phyloP scores from a whole-genome alignment of 371 early-diverging fungal species.

The Mucor sp. region DNA sequence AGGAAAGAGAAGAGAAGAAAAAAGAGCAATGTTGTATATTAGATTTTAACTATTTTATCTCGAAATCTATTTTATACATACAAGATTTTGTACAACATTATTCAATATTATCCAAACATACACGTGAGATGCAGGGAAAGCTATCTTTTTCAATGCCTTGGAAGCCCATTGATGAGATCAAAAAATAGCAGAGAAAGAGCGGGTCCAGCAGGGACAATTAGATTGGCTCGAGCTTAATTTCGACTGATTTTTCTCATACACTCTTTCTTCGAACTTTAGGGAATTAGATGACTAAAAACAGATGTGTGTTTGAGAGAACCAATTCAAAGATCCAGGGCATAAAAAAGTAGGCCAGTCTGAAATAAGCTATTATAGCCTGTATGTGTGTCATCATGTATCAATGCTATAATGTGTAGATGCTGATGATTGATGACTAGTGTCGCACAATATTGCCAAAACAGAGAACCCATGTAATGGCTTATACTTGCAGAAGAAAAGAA shows the following conservation, averaged over 20 bases:
- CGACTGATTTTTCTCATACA: neutral
- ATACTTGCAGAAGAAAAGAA: no score
- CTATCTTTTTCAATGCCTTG: neutral
- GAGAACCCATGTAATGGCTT: no score
- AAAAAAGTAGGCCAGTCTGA: neutral
- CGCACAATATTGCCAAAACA: no score
- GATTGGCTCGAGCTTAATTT: conserved; percentile 7
- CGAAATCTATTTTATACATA: neutral
- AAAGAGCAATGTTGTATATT: neutral
- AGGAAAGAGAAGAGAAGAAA: conserved; percentile 2
- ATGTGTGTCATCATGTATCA: neutral
- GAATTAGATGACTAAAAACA: neutral
- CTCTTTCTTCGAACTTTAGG: neutral
- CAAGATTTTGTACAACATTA: conserved; percentile 13
- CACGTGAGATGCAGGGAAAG: conserved; percentile 14
- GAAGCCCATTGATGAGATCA: conserved; percentile 9
- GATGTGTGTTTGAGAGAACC: neutral
- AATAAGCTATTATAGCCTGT: neutral
- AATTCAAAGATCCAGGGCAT: neutral
- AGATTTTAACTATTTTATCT: neutral
- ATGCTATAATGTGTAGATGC: neutral
- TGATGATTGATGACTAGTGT: neutral
- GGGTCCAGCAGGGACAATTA: neutral
- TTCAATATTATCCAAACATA: conserved; percentile 4
- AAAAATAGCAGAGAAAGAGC: conserved; percentile 5